Conservation (phyloP, 2,329 filamentous ascomycete species). For the Colletotrichum kahawae region DNA sequence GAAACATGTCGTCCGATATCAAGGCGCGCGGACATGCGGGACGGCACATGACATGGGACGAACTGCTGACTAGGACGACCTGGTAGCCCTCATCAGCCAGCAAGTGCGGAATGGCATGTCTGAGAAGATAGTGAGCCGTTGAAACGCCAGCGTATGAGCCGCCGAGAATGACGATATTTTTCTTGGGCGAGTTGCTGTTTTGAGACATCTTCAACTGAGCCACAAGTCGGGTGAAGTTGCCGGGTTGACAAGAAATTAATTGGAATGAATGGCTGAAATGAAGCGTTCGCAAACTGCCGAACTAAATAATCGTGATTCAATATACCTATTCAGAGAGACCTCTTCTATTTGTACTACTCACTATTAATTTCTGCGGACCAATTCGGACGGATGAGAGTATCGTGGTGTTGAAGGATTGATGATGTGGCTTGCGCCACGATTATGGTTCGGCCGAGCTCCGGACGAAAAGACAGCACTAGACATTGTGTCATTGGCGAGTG, state of each 20-base stretch:
- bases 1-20: constrained; percentile 48
- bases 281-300: no score
- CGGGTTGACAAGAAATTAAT: neutral
- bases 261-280: no score
- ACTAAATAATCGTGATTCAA: neutral
- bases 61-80: constrained; percentile 47
- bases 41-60: constrained; percentile 45
- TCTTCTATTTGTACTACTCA: neutral
- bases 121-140: constrained; percentile 57
- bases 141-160: constrained; percentile 57
- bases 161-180: constrained; percentile 56
- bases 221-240: neutral
- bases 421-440: neutral
- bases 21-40: constrained; percentile 51
- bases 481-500: no score
- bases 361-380: neutral
- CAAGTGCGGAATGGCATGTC: constrained; percentile 51
- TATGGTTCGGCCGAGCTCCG: neutral
- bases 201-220: neutral
- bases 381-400: neutral
- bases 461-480: no score
- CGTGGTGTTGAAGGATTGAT: neutral
- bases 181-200: constrained; percentile 1
- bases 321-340: neutral
- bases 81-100: constrained; percentile 40